Evolutionary conservation across 2,329 filamentous ascomycete genomes (phyloP), one percentile per base, ranked within the genome.

Genomic region (Pestalotiopsis sp.): DNA sequence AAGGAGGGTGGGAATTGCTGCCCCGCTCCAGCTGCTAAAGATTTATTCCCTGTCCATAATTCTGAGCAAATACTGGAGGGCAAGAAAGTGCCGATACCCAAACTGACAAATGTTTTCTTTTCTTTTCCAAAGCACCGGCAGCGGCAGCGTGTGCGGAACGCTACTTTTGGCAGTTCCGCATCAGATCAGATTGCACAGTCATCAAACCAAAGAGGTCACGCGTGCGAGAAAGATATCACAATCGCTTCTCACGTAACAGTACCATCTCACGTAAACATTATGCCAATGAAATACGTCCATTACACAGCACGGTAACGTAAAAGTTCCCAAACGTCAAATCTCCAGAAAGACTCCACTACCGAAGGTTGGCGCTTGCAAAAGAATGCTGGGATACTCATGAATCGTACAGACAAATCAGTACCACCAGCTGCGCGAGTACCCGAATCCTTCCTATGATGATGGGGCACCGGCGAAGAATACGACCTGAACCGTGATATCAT

Each of bases 401-500:
- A 60, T 60, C 25, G 49, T 56, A 23, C 17, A 56, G 49, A 17
- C 49, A 36, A 36, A 36, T 23, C 49, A 56, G 49, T 17, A 56
- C 49, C 17, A 4, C 20, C 17, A 17, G 17, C 12, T 56, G 6
- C 17, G 20, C 17, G 20, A 17, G 49, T 56, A 17, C 49, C 20
- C 49, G 5, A 17, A 2, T 23, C 49, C 20, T 56, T 23, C 17
- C 12, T 56, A 56, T 6, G 49, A 23, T 36, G 31, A 36, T 9
- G 31, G 31, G 7, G 31, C 31, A 36, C 7, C 20, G 36, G 61
- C 39, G 39, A 94, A 94, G 82, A 96, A 95, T 69, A 95, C 92
- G 39, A 97, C 93, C 80, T 96, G 92, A 17, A 96, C 91, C 0
- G 93, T 96, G 67, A 95, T 85, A 77, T 96, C 93, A 74, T 96